Conservation (phyloP, 352 stramenopile species). For the Achlya hypogyna region DNA sequence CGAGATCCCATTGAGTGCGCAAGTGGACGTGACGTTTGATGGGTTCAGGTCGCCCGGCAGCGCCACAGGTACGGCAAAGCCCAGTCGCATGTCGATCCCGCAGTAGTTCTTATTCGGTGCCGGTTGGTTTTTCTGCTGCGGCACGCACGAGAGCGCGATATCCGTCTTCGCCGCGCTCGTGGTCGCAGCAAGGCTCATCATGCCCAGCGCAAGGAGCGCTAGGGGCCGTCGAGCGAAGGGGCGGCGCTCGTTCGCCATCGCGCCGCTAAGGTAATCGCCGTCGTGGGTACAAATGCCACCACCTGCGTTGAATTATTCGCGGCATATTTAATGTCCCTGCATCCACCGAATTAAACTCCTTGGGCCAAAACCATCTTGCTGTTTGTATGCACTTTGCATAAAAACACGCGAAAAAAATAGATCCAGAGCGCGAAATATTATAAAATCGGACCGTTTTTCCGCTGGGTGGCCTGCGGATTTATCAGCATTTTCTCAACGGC, state of each 20-base stretch:
- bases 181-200: neutral
- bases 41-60: neutral
- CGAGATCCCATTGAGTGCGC: slow-evolving; percentile 8
- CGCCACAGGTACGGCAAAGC: slow-evolving; percentile 4
- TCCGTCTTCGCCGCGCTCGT: neutral
- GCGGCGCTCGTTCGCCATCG: neutral
- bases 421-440: neutral
- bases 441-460: too few species aligned
- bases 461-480: too few species aligned
- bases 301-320: too few species aligned
- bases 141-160: slow-evolving; percentile 14
- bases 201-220: too few species aligned
- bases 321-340: too few species aligned
- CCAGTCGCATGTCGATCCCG: slow-evolving; percentile 16
- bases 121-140: neutral
- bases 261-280: neutral
- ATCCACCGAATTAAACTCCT: too few species aligned
- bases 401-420: neutral
- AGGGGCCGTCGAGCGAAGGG: neutral
- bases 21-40: slow-evolving; percentile 9
- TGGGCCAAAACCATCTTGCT: too few species aligned
- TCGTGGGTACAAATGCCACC: neutral
- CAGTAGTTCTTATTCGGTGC: slow-evolving; percentile 2
- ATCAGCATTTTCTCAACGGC: neutral
- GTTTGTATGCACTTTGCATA: neutral